Conservation (phyloP, 257 asterid genomes). For the Asclepias syriaca region DNA sequence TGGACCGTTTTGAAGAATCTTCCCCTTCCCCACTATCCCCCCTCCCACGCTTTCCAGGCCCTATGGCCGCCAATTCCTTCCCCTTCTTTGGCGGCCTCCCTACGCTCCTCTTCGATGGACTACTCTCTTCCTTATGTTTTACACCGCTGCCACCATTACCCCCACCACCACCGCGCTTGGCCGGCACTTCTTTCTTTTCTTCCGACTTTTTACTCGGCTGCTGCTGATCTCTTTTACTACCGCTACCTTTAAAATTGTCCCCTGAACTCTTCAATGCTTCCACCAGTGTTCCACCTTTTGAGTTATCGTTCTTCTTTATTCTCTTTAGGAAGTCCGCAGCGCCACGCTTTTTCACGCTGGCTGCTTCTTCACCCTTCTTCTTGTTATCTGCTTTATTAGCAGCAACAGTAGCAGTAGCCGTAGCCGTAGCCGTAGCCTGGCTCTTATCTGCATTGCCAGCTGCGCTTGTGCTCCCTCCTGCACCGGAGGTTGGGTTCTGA, state of each 20-base stretch:
- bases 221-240: conserved; percentile 19
- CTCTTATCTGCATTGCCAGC: conserved; percentile 2
- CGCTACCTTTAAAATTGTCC: conserved; percentile 4
- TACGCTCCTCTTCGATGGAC: conserved; percentile 24
- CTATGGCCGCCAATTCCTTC: conserved; percentile 11
- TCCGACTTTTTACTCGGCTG: conserved; percentile 20
- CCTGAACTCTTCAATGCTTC: conserved; percentile 21
- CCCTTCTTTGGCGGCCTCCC: conserved; percentile 38
- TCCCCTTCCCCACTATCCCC: conserved; percentile 30
- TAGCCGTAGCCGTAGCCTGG: not conserved
- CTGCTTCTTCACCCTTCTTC: conserved; percentile 20
- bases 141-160: conserved; percentile 6
- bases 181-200: conserved; percentile 21
- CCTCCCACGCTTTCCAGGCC: conserved; percentile 21
- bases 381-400: conserved; percentile 18
- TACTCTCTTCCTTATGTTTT: conserved; percentile 26
- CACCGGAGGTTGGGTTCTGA: conserved; percentile 3
- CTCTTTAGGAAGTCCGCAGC: conserved; percentile 34
- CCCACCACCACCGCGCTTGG: conserved; percentile 12
- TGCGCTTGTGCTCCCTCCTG: conserved; percentile 12
- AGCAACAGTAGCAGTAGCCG: not conserved
- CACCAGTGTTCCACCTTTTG: conserved; percentile 14
- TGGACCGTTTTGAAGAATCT: conserved; percentile 29
- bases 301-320: conserved; percentile 19
- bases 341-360: conserved; percentile 21